These are phyloP conservation scores for Hypoxylon rubiginosum DNA, from an alignment of 2,329 filamentous ascomycete genomes.

Conservation along the genomic window DNA sequence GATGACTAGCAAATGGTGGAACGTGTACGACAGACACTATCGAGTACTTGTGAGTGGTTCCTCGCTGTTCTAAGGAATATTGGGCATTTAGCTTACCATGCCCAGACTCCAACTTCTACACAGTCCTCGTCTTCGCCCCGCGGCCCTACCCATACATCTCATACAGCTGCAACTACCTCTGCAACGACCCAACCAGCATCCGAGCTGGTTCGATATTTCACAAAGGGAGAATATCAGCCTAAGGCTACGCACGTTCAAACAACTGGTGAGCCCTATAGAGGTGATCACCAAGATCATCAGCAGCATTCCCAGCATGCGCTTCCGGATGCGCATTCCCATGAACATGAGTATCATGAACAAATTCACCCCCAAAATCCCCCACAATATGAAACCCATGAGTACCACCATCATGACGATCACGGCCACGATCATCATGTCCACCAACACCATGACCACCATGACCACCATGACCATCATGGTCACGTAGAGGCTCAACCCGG, in stretches of 20 bases:
- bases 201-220: constrained; percentile 65
- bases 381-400: constrained; percentile 25
- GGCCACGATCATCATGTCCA: constrained; percentile 31
- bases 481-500: constrained; percentile 40
- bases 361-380: constrained; percentile 31
- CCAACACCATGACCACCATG: not conserved
- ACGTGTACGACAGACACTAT: constrained; percentile 91
- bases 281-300: constrained; percentile 43
- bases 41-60: constrained; percentile 62
- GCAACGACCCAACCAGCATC: constrained; percentile 38
- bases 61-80: constrained; percentile 4
- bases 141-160: constrained; percentile 7
- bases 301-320: constrained; percentile 31
- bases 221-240: constrained; percentile 66
- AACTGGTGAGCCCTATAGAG: constrained; percentile 53
- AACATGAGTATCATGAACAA: constrained; percentile 31
- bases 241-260: constrained; percentile 37
- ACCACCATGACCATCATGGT: constrained; percentile 7
- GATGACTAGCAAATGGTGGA: constrained; percentile 91
- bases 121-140: constrained; percentile 12
- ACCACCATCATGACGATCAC: constrained; percentile 37
- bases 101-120: constrained; percentile 36
- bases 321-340: constrained; percentile 40
- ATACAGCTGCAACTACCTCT: not conserved
- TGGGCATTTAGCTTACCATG: constrained; percentile 38